Percentiles rank a stretch among this genome's conserved stretches.
These are phyloP conservation scores for Cutaneotrichosporon cutaneum DNA, from an alignment of 1,284 basidiomycete genomes.

Conservation along the genomic window DNA sequence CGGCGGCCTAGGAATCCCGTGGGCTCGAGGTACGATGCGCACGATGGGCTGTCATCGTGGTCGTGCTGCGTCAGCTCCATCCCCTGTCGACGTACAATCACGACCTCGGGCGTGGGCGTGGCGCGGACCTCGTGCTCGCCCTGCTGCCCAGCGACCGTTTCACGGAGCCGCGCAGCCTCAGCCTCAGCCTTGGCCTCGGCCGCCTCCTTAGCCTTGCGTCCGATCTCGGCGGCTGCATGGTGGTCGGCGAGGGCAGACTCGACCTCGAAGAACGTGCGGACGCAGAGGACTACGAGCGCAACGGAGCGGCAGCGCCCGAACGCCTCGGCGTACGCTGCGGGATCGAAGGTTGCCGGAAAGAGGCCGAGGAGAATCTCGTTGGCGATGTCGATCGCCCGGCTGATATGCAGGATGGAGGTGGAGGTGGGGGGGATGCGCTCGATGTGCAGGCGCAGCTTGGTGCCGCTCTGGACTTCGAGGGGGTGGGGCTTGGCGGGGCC, in stretches of 20 bases:
- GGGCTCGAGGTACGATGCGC: background rate
- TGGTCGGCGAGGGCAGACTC: background rate
- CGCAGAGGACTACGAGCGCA: background rate
- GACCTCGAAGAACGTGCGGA: background rate
- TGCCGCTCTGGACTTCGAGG: background rate
- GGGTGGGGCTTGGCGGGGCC: background rate
- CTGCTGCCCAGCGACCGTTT: too few species aligned
- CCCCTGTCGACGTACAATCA: background rate
- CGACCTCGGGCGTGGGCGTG: background rate
- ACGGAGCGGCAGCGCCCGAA: background rate
- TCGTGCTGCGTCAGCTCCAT: background rate
- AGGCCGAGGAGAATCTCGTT: conserved; percentile 1
- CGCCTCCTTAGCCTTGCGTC: background rate
- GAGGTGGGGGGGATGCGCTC: background rate
- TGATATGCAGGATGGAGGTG: background rate
- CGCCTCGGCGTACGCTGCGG: background rate
- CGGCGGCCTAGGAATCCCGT: background rate
- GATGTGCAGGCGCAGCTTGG: conserved; percentile 1
- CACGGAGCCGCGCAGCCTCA: background rate
- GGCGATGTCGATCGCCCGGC: background rate
- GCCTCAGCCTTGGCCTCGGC: background rate
- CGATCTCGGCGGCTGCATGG: background rate
- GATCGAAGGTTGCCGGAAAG: background rate
- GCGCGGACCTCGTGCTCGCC: too few species aligned
- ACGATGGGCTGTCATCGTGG: background rate